Percentiles rank a stretch among this genome's conserved stretches.
Evolutionary conservation across 2,329 filamentous ascomycete species (phyloP).

Genomic region (Berkeleyomyces rouxiae): DNA sequence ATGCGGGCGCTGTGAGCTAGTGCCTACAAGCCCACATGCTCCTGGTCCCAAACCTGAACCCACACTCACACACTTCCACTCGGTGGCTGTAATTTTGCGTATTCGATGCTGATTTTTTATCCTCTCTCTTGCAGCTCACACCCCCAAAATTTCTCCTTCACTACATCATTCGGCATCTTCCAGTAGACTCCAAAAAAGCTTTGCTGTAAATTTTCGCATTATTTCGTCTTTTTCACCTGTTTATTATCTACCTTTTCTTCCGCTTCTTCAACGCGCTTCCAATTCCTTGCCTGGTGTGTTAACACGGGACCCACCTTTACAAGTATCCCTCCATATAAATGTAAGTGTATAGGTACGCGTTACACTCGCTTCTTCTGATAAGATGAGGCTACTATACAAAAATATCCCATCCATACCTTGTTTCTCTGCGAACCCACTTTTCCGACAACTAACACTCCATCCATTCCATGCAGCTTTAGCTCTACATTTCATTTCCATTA

Average conservation of each 20-base stretch:
- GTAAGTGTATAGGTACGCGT: slow-evolving; percentile 1
- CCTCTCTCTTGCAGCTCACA: no score
- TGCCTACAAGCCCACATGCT: no score
- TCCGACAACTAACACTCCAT: neutral
- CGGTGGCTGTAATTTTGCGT: no score
- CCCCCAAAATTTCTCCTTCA: neutral
- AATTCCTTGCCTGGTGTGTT: neutral
- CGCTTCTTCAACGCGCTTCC: neutral
- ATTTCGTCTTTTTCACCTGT: neutral
- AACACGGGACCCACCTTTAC: neutral
- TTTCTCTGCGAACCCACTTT: neutral
- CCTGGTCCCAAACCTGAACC: no score
- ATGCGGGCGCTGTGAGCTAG: no score
- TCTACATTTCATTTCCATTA: neutral
- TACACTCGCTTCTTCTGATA: neutral
- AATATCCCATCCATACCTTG: no score
- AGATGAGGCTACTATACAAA: no score
- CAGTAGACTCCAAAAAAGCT: neutral
- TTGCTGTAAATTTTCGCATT: neutral
- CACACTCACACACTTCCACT: no score
- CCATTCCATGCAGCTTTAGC: neutral
- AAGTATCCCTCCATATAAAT: slow-evolving; percentile 4
- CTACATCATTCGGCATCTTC: neutral
- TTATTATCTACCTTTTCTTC: neutral
- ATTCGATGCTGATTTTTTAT: no score